Evolutionary conservation across 208 protist genomes (phyloP).

Genomic region (Wallacemonas rigidus): DNA sequence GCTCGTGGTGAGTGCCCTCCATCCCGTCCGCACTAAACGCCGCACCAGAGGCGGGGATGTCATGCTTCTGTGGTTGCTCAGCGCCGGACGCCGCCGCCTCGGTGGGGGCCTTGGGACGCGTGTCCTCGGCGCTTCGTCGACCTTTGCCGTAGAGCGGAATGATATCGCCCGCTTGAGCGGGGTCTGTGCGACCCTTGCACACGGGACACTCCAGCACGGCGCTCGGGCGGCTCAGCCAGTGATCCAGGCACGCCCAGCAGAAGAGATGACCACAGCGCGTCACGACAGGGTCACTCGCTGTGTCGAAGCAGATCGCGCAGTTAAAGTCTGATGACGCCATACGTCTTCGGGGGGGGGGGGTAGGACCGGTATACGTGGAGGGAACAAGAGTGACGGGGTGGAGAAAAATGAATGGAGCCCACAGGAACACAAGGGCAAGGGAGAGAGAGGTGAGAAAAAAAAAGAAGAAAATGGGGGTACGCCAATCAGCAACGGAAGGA

Average conservation of each 20-base stretch:
- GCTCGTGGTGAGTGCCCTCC: slow-evolving; percentile 27
- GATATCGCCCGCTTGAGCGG: slow-evolving; percentile 58
- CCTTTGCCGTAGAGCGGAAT: slow-evolving; percentile 84
- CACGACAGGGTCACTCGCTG: slow-evolving; percentile 71
- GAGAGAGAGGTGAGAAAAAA: slow-evolving; percentile 8
- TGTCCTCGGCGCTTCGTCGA: not conserved
- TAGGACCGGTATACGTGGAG: not conserved
- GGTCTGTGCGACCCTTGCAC: slow-evolving; percentile 77
- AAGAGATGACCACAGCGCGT: slow-evolving; percentile 88
- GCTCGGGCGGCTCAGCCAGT: slow-evolving; percentile 60
- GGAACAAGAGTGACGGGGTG: slow-evolving; percentile 5
- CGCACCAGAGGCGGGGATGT: not conserved
- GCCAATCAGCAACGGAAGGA: not conserved
- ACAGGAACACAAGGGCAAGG: not conserved
- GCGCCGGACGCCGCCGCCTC: not conserved
- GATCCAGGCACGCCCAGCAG: slow-evolving; percentile 82
- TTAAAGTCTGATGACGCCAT: slow-evolving; percentile 57
- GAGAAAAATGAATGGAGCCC: not conserved
- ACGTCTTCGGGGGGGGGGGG: not conserved
- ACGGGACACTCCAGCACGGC: slow-evolving; percentile 67
- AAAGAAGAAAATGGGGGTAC: not conserved
- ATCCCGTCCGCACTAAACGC: slow-evolving; percentile 4
- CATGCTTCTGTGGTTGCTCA: slow-evolving; percentile 1
- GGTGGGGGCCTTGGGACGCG: not conserved
- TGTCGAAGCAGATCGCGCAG: slow-evolving; percentile 83